Conservation (phyloP, 306 rosid genomes). For the Castanea sativa region DNA sequence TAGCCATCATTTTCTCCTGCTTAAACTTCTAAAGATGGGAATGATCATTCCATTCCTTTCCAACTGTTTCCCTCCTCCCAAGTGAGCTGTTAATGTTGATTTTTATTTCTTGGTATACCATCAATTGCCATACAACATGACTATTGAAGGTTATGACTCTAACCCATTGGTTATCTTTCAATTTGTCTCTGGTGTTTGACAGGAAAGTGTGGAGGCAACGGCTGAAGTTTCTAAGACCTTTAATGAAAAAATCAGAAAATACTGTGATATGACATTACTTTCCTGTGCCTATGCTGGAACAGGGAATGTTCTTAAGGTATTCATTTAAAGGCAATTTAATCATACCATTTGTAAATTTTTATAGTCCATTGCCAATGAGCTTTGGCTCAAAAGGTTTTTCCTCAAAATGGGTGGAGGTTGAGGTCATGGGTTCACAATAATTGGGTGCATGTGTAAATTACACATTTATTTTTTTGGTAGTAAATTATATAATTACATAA, state of each 20-base stretch:
- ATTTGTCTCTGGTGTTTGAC: conserved; percentile 25
- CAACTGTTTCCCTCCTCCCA: too few relatives aligned
- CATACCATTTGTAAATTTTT: neutral
- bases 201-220: conserved; percentile 96
- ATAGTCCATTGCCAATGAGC: too few relatives aligned
- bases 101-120: neutral
- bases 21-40: too few relatives aligned
- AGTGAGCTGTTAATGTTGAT: conserved; percentile 1
- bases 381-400: too few relatives aligned
- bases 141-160: neutral
- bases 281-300: conserved; percentile 99
- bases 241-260: conserved; percentile 86
- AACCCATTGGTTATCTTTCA: neutral
- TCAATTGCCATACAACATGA: neutral
- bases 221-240: conserved; percentile 96
- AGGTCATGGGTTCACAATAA: too few relatives aligned
- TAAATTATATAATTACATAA: neutral
- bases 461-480: too few relatives aligned
- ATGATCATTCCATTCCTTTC: too few relatives aligned
- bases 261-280: conserved; percentile 91
- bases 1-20: too few relatives aligned
- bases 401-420: too few relatives aligned
- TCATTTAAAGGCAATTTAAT: neutral
- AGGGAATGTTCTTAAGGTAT: conserved; percentile 93
- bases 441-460: too few relatives aligned